Base-by-base conservation (phyloP, 2,329 filamentous ascomycete genomes). In the Aureobasidium sp. region DNA sequence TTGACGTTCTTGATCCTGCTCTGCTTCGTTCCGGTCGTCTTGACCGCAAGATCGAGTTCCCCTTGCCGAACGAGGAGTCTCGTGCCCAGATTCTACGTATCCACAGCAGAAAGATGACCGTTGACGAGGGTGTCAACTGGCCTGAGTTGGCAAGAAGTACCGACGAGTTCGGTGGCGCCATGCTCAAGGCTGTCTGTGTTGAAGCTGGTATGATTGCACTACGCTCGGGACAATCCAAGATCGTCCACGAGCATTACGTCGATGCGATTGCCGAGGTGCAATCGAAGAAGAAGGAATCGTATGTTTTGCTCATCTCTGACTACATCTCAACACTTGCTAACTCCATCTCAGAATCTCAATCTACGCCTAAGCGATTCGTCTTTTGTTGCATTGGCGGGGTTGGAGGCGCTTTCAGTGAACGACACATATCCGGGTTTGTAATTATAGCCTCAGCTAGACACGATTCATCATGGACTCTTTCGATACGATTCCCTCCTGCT, bases 181-280 rank as follows among this genome's bases (percentile, higher is more conserved):
- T 95, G 85, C 79, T 99, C 68, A 99, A 99, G 82, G 94, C 94
- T 45, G 94, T 99, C 23, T 99, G 94, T 74, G 94, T 99, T 27
- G 94, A 99, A 79, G 94, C 94, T 55, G 94, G 94, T 73, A 99
- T 99, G 94, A 99, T 99, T 77, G 94, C 94, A 29, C 79, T 99
- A 71, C 84, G 94, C 67, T 90, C 87, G 74, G 94, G 94, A 63
- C 92, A 95, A 81, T 91, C 87, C 77, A 96, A 96, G 83, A 94
- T 99, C 71, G 89, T 88, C 62, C 94, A 99, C 74, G 94, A 99
- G 79, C 90, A 99, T 76, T 99, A 97, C 72, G 94, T 99, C 54
- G 94, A 99, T 79, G 94, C 94, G 63, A 97, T 99, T 74, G 84
- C 91, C 38, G 94, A 99, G 77, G 94, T 99, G 68, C 90, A 92